These are phyloP conservation scores for Capsicum pubescens DNA, from an alignment of 257 asterid species.

Conservation along the genomic window DNA sequence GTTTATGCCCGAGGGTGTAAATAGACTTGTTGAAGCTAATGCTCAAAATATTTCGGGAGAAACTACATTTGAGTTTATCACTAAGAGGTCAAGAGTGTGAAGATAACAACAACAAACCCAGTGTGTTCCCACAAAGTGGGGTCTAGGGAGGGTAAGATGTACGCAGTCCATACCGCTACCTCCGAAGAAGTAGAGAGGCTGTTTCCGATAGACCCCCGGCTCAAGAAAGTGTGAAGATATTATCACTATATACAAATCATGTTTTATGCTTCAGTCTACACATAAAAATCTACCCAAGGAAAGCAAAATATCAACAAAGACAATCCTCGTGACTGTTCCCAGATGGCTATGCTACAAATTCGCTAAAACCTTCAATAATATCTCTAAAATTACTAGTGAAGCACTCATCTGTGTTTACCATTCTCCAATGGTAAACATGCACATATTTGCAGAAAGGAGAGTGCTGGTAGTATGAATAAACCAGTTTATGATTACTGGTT, in stretches of 20 bases:
- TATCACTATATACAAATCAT: background rate
- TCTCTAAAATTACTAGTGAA: background rate
- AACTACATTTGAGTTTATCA: background rate
- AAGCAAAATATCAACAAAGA: background rate
- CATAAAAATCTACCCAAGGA: background rate
- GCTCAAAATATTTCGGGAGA: background rate
- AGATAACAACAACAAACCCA: background rate
- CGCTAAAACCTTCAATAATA: background rate
- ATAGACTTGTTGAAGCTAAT: background rate
- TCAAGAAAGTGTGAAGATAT: background rate
- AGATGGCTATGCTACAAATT: background rate
- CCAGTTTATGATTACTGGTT: background rate
- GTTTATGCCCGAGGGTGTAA: background rate
- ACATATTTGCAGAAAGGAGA: constrained; percentile 4
- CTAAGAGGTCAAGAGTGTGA: background rate
- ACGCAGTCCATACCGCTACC: no score
- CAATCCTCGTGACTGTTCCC: background rate
- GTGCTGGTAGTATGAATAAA: background rate
- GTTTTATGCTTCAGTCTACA: background rate
- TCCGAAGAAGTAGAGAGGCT: no score
- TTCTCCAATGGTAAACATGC: background rate
- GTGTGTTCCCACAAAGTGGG: no score
- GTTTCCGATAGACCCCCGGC: no score
- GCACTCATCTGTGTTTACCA: background rate
- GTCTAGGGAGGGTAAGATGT: no score